Conservation (phyloP, 2,329 filamentous ascomycete genomes). For the Zopfia rhizophila region DNA sequence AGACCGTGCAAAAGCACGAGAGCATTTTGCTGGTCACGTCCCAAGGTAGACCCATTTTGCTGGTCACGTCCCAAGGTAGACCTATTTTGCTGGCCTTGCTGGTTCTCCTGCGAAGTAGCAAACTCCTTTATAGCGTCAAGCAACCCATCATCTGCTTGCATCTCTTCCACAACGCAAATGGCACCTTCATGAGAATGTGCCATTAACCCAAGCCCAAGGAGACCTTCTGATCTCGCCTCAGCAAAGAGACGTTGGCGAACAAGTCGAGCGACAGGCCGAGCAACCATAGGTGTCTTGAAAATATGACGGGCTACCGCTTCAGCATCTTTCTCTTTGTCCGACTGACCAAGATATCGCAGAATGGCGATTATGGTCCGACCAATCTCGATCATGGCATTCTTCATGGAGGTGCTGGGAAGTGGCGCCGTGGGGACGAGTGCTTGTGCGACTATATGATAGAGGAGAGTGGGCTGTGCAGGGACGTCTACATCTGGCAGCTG, state of each 20-base stretch:
- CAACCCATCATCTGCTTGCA: constrained; percentile 39
- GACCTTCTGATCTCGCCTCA: constrained; percentile 47
- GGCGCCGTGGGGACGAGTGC: constrained; percentile 42
- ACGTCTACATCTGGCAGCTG: constrained; percentile 23
- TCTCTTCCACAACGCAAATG: constrained; percentile 36
- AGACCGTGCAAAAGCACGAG: constrained; percentile 48
- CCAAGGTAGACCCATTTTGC: constrained; percentile 30
- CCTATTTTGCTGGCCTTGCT: constrained; percentile 33
- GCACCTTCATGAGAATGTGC: constrained; percentile 44
- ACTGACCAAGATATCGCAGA: constrained; percentile 31
- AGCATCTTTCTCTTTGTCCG: constrained; percentile 32
- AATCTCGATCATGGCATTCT: constrained; percentile 49
- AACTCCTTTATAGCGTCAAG: constrained; percentile 48
- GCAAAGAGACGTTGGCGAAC: constrained; percentile 48
- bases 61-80: constrained; percentile 36
- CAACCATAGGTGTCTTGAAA: constrained; percentile 40
- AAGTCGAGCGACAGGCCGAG: constrained; percentile 43
- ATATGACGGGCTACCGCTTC: constrained; percentile 36
- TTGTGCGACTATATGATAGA: constrained; percentile 42
- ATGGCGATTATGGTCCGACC: constrained; percentile 42
- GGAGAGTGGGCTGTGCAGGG: constrained; percentile 33
- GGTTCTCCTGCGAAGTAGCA: constrained; percentile 31
- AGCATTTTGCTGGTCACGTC: constrained; percentile 48
- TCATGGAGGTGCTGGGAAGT: constrained; percentile 50
- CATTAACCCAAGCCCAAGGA: constrained; percentile 48